phyloP scores from a whole-genome alignment of 1,284 basidiomycete species.

The Leccinum subfulvum region DNA sequence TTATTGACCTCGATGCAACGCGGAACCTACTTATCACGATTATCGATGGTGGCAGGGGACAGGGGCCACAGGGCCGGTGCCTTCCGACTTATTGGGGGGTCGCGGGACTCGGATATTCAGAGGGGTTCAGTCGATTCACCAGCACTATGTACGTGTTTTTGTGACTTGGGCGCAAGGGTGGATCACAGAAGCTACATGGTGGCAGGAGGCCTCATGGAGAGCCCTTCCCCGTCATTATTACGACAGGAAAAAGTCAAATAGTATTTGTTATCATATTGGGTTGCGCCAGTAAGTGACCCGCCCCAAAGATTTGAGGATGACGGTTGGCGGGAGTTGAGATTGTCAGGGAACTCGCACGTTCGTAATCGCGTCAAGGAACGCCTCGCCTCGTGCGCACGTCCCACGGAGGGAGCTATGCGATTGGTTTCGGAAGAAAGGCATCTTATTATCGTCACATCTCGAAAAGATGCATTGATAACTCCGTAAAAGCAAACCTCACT shows the following conservation, averaged over 20 bases:
- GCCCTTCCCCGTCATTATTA: neutral
- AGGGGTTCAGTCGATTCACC: neutral
- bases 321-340: neutral
- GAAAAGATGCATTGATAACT: slow-evolving; percentile 5
- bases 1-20: neutral
- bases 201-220: neutral
- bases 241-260: slow-evolving; percentile 1
- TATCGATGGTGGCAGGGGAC: neutral
- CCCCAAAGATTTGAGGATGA: slow-evolving; percentile 5
- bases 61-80: neutral
- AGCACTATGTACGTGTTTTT: neutral
- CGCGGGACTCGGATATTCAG: neutral
- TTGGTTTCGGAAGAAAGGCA: slow-evolving; percentile 8
- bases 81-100: neutral
- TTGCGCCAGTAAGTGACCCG: neutral
- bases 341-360: slow-evolving; percentile 21
- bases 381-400: slow-evolving; percentile 19
- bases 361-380: slow-evolving; percentile 6
- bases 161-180: neutral
- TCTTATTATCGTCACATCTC: neutral
- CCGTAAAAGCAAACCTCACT: neutral
- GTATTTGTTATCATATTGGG: neutral
- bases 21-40: neutral
- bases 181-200: neutral
- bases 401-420: slow-evolving; percentile 7